Conservation (phyloP, 345 rosid species). For the Populus nigra region DNA sequence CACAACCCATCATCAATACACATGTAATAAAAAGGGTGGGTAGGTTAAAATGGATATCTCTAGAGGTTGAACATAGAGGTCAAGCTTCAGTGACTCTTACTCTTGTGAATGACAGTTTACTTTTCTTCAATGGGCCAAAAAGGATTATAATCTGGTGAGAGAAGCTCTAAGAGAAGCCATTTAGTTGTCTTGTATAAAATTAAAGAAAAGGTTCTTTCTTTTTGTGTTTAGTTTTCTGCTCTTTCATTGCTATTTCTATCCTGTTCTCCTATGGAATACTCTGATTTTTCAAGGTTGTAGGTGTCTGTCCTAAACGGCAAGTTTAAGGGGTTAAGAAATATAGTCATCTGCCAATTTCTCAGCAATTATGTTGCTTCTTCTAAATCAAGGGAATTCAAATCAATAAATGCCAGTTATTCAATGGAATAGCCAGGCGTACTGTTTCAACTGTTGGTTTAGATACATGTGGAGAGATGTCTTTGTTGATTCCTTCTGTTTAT, state of each 20-base stretch:
- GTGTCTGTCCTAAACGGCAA: not conserved
- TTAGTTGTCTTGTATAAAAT: too few species aligned
- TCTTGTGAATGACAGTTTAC: not conserved
- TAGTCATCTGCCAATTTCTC: not conserved
- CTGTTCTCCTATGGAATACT: not conserved
- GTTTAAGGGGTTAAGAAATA: not conserved
- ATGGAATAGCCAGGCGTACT: not conserved
- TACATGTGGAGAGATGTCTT: not conserved
- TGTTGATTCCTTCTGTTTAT: constrained; percentile 11
- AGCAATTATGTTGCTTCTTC: not conserved
- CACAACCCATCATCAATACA: too few species aligned
- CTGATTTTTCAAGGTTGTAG: not conserved
- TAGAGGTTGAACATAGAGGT: not conserved
- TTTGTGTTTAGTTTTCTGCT: too few species aligned
- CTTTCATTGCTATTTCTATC: not conserved
- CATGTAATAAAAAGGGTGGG: too few species aligned
- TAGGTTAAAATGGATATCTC: too few species aligned
- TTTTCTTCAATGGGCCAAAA: not conserved
- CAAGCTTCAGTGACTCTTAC: not conserved
- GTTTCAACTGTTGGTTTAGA: not conserved
- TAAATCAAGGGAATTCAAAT: not conserved
- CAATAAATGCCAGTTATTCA: not conserved
- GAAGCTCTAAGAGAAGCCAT: not conserved
- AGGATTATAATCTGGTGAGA: not conserved
- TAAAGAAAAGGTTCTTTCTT: too few species aligned